Conservation (phyloP, 1,284 basidiomycete genomes). For the Ceratobasidium theobromae region DNA sequence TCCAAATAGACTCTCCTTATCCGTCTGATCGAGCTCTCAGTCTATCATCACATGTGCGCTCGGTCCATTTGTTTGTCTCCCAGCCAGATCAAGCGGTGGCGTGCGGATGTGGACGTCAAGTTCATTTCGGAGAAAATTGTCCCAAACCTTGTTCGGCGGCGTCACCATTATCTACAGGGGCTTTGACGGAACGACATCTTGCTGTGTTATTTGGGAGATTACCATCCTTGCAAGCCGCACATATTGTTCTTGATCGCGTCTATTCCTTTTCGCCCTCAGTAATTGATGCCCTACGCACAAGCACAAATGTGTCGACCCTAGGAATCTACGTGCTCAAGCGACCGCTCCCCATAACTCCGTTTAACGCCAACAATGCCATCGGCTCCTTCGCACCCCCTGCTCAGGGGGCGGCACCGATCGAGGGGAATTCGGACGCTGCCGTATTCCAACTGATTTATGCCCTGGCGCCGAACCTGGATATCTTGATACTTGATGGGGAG, state of each 20-base stretch:
- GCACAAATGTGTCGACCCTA: neutral
- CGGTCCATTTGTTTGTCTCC: neutral
- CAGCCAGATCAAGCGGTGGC: neutral
- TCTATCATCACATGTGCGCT: neutral
- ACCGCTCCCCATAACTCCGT: neutral
- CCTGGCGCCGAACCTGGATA: conserved; percentile 13
- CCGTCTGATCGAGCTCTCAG: neutral
- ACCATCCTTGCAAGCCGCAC: neutral
- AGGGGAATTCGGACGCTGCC: neutral
- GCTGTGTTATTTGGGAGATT: conserved; percentile 1
- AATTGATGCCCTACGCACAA: neutral
- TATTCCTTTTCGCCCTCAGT: neutral
- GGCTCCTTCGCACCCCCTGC: no score
- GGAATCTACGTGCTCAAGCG: conserved; percentile 8
- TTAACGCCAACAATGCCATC: conserved; percentile 5
- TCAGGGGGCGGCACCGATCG: neutral
- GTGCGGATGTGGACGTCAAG: neutral
- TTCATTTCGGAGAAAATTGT: conserved; percentile 14
- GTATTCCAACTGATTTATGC: conserved; percentile 14
- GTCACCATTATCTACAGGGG: neutral
- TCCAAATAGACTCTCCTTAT: neutral
- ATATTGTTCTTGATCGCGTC: conserved; percentile 12
- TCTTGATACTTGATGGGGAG: conserved; percentile 6
- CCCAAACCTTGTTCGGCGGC: conserved; percentile 5
- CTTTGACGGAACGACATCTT: conserved; percentile 8